A percentile compares a stretch with the other conserved stretches of the same genome.
Conservation (phyloP, 2,329 filamentous ascomycete species). For the Pseudofabraea citricarpa region DNA sequence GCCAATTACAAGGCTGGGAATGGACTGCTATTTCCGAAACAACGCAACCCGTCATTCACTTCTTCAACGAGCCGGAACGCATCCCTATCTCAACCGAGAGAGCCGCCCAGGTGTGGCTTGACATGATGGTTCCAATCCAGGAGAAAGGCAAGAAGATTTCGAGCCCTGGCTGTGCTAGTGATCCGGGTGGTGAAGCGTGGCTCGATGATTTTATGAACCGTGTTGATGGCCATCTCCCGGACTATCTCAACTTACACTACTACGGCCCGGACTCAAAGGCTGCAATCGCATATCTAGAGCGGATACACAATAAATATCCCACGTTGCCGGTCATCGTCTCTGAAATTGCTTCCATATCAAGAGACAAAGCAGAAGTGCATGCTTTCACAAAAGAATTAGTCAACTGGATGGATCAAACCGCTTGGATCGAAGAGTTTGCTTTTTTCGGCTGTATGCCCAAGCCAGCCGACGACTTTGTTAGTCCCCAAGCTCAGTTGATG, state of each 20-base stretch:
- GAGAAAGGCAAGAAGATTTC: conserved; percentile 32
- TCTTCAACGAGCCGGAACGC: conserved; percentile 42
- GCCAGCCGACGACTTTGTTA: conserved; percentile 39
- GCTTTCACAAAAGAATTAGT: conserved; percentile 34
- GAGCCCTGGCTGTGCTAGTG: conserved; percentile 33
- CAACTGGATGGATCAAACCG: conserved; percentile 37
- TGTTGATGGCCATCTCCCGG: conserved; percentile 29
- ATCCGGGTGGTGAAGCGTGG: conserved; percentile 34
- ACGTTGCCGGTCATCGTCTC: conserved; percentile 32
- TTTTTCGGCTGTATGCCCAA: conserved; percentile 39
- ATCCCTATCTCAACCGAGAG: conserved; percentile 28
- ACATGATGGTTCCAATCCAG: conserved; percentile 32
- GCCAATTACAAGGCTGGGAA: conserved; percentile 31
- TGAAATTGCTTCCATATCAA: conserved; percentile 37
- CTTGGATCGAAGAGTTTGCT: conserved; percentile 38
- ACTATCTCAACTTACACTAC: conserved; percentile 39
- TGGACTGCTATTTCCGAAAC: conserved; percentile 29
- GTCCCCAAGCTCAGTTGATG: conserved; percentile 41
- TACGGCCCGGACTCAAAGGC: conserved; percentile 31
- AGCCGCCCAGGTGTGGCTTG: conserved; percentile 34
- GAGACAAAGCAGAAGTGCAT: conserved; percentile 31
- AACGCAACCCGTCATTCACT: conserved; percentile 33
- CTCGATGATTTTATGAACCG: conserved; percentile 36
- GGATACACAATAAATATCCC: conserved; percentile 32
- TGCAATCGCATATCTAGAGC: conserved; percentile 32